Conservation (phyloP, 805 yeast species). For the Starmera pachycereana region DNA sequence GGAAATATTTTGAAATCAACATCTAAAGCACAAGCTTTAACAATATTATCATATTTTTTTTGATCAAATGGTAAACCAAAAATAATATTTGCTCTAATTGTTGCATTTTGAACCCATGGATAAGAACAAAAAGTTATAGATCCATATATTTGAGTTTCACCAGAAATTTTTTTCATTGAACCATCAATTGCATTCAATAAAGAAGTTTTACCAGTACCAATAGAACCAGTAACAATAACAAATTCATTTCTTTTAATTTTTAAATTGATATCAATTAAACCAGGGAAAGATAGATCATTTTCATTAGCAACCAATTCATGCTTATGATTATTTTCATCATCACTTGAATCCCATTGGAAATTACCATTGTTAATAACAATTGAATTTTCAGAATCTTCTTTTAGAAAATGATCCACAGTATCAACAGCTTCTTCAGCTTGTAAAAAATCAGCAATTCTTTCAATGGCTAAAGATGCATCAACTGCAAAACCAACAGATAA, state of each 20-base stretch:
- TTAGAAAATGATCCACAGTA: constrained; percentile 18
- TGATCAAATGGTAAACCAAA: constrained; percentile 53
- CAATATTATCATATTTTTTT: constrained; percentile 39
- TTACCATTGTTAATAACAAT: constrained; percentile 33
- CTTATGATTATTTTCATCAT: constrained; percentile 4
- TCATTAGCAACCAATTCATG: constrained; percentile 3
- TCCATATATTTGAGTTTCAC: constrained; percentile 45
- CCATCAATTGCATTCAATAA: constrained; percentile 65
- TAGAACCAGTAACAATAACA: constrained; percentile 64
- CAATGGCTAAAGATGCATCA: constrained; percentile 51
- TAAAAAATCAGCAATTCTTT: constrained; percentile 37
- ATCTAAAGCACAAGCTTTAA: constrained; percentile 56
- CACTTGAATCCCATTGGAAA: constrained; percentile 45
- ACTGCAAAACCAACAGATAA: constrained; percentile 49
- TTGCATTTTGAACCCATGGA: constrained; percentile 81
- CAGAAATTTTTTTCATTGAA: constrained; percentile 46
- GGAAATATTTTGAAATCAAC: constrained; percentile 58
- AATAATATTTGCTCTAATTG: constrained; percentile 61
- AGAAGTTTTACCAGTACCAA: constrained; percentile 79
- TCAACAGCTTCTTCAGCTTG: constrained; percentile 28
- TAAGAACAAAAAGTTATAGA: constrained; percentile 44
- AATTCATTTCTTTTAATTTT: constrained; percentile 55
- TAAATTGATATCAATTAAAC: constrained; percentile 39
- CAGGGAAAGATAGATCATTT: constrained; percentile 26
- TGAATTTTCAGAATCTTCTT: constrained; percentile 32